A percentile compares a stretch with the other conserved stretches of the same genome.
Evolutionary conservation across 441 rosid species (phyloP).

Genomic region (Pelargonium fulgidum): DNA sequence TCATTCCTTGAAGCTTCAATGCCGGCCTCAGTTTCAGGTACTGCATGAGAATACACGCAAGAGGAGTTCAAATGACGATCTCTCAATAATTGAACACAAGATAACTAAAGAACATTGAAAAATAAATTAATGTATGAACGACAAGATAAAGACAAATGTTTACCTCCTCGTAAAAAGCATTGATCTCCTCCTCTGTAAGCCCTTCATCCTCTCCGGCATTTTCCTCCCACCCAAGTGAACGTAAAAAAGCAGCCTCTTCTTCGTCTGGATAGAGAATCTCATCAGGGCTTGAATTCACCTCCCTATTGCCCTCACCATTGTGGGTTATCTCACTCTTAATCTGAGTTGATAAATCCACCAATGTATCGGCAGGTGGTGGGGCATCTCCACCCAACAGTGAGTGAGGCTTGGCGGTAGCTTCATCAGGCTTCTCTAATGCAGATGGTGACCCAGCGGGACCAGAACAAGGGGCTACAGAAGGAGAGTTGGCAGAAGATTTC

Average conservation of each 20-base stretch:
- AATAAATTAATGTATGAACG: too few species aligned
- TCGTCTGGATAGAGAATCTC: constrained; percentile 36
- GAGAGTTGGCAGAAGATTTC: constrained; percentile 42
- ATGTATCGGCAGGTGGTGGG: not conserved
- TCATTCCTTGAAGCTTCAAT: too few species aligned
- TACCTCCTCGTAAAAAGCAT: constrained; percentile 60
- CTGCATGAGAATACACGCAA: too few species aligned
- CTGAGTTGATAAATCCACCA: constrained; percentile 28
- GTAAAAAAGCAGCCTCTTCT: constrained; percentile 71
- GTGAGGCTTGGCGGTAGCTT: constrained; percentile 33
- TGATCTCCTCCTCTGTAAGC: constrained; percentile 85
- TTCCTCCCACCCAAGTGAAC: constrained; percentile 95
- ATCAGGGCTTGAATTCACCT: constrained; percentile 22
- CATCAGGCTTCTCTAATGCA: constrained; percentile 34
- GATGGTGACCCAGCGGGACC: constrained; percentile 35
- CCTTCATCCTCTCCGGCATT: constrained; percentile 59
- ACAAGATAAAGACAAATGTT: not conserved
- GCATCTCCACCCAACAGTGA: constrained; percentile 32
- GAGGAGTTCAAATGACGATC: too few species aligned
- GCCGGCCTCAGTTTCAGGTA: too few species aligned
- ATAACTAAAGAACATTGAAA: too few species aligned
- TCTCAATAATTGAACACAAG: too few species aligned
- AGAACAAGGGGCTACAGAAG: constrained; percentile 35
- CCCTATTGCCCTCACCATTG: constrained; percentile 33
- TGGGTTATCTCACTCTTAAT: constrained; percentile 34